Evolutionary conservation across 2,329 filamentous ascomycete species (phyloP), one percentile per base, ranked within the genome.

Genomic region (Xylogone sp.): DNA sequence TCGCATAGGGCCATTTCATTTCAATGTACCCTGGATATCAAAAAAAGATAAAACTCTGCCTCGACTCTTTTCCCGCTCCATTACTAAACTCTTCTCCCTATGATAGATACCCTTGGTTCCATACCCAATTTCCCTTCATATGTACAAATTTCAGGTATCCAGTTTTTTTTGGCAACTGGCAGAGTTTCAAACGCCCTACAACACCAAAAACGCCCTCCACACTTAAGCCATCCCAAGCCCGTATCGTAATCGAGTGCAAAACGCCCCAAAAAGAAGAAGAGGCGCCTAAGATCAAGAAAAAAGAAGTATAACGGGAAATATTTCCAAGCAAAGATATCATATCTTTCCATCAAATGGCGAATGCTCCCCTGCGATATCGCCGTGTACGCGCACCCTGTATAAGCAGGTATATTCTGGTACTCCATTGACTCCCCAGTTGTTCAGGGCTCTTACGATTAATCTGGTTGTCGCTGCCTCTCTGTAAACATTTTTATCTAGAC

Each of bases 351-450:
- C 34, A n/a, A 21, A 3, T 13, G 27, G 31, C n/a, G 5, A 39
- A 9, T 5, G 5, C 13, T 39, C n/a, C 34, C 34, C 34, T 16
- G 34, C 45, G 6, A 61, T 49, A 27, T 76, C 65, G 16, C 75
- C 84, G 62, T 81, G 85, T 43, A 87, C 53, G 51, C 76, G 70
- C n/a, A 85, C 66, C 1, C 83, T 72, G 67, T 87, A 88, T 59
- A 88, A 78, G 63, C 84, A 87, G 3, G 83, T 87, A 61, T 84
- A 82, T 45, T 80, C 54, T 2, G 64, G 57, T 1, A 48, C 69
- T 21, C 61, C 63, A 9, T 74, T 70, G 5, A 16, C 34, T 13
- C 83, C 83, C 60, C 83, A 77, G 62, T 87, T 87, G 60, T 69
- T 79, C 50, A 75, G 65, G 1, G 79, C 76, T 12, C 82, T 71